Base-by-base conservation (phyloP, 768 basidiomycete species). In the Lactifluus subvellereus region DNA sequence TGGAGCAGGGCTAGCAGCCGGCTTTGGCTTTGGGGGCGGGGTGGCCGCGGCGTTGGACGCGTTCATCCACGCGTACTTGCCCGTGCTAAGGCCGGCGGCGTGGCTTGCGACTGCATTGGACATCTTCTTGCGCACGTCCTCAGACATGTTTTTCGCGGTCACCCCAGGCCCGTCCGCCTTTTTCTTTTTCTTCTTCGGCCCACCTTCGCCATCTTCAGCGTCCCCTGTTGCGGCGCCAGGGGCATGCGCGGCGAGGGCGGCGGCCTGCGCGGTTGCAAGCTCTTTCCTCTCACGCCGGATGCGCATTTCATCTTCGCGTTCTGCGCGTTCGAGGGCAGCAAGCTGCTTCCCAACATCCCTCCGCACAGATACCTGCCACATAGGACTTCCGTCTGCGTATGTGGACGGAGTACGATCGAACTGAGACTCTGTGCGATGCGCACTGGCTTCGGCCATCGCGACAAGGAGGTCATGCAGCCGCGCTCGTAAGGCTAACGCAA, bases 81-180 rank as follows among this genome's bases (percentile, higher is more conserved):
- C 85, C 56, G 73, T 74, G 1, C 86, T 84, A 22, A 91, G 71
- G 0, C 93, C 93, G n/a, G 91, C 90, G 6, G 91, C 91, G 71
- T 91, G 91, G 67, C 86, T 88, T 27, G 93, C 93, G 6, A 90
- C 89, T 27, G 88, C 88, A 72, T 96, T 93, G 38, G 88, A 89
- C 86, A 94, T 86, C 72, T 91, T 93, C 80, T 95, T 95, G 67
- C 87, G 79, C 69, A 92, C 88, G 68, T 94, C 93, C 73, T 94
- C 93, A 6, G 86, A 88, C 89, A 95, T 91, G 71, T 93, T 94
- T 60, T 88, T 78, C 59, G 91, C 90, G 0, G 89, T 89, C 11
- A 91, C 88, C 11, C 90, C 88, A 0, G 91, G 89, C 0, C 88
- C 88, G 37, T 91, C 90, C 71, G 88, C 86, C 72, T 91, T 91